A percentile compares a stretch with the other conserved stretches of the same genome.
Evolutionary conservation across 2,329 filamentous ascomycete genomes (phyloP).

Genomic region (Venturiaceae sp.): DNA sequence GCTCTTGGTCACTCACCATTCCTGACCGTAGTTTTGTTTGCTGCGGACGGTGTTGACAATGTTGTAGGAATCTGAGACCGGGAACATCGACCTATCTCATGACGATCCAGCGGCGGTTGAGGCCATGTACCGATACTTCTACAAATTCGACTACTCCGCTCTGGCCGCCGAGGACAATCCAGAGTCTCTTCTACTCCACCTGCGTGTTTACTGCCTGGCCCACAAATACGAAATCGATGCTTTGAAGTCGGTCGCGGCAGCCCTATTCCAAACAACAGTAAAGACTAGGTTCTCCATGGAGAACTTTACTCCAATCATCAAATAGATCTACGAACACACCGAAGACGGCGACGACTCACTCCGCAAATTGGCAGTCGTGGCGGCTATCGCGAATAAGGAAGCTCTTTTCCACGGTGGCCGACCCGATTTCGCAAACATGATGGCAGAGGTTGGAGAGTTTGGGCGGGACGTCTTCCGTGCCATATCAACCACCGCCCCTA

Average conservation of each 20-base stretch:
- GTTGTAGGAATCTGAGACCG: neutral
- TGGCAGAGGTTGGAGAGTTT: constrained; percentile 3
- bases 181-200: neutral
- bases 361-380: neutral
- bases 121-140: neutral
- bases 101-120: neutral
- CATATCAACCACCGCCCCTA: too few relatives aligned
- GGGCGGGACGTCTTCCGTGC: neutral
- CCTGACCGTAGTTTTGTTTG: too few relatives aligned
- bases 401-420: neutral
- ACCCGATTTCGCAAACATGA: constrained; percentile 8
- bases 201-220: neutral
- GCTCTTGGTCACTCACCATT: too few relatives aligned
- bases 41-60: too few relatives aligned
- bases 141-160: neutral
- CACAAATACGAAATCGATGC: neutral
- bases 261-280: neutral
- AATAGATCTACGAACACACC: neutral
- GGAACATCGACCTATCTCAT: neutral
- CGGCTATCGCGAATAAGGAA: neutral
- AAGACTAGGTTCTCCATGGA: neutral
- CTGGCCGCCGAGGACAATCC: neutral
- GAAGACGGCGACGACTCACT: neutral
- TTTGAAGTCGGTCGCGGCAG: neutral
- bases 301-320: neutral